Base-by-base conservation (phyloP, 2,329 filamentous ascomycete species). In the Alternaria metachromatica region DNA sequence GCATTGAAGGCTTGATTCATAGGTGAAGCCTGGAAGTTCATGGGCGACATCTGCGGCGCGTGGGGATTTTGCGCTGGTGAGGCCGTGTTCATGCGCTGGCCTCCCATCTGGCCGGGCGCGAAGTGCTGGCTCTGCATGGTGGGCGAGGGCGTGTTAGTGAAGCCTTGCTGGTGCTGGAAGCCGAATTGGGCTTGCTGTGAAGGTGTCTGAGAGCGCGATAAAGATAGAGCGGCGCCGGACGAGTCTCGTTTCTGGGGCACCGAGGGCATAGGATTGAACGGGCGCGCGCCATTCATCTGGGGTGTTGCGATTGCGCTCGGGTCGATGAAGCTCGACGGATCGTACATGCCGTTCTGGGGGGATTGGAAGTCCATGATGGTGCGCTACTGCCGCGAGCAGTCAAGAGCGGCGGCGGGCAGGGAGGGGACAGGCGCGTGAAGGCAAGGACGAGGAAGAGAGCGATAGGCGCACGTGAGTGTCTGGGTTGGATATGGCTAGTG, bases 241-340 rank as follows among this genome's bases (percentile, higher is more conserved):
- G 90, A 94, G 80, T 97, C 94, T 75, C 96, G 89, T 83, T 98
- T 99, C 43, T 94, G 94, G 65, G 95, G 89, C 82, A 98, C 97
- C 21, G 94, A 95, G 62, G 95, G 95, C 71, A 93, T 93, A 78
- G 94, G 91, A 84, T 63, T 63, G 20, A 95, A 96, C 50, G 77
- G 48, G 93, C 94, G 85, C 93, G 92, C 85, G 92, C 90, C 75
- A 86, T 88, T 82, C 92, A 87, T 86, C 72, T 86, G 85, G 59
- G 72, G 75, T 48, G 76, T 77, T 26, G 72, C 73, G 60, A 81
- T 79, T 64, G 78, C 78, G 72, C 76, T 79, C n/a, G 78, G 78
- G 65, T 80, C 78, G 64, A 80, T 75, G 76, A 78, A 78, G 69
- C 69, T 78, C 57, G 76, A 72, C 58, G 76, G 72, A 60, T 78